Evolutionary conservation across 768 basidiomycete species (phyloP).

Genomic region (Suillus spraguei): DNA sequence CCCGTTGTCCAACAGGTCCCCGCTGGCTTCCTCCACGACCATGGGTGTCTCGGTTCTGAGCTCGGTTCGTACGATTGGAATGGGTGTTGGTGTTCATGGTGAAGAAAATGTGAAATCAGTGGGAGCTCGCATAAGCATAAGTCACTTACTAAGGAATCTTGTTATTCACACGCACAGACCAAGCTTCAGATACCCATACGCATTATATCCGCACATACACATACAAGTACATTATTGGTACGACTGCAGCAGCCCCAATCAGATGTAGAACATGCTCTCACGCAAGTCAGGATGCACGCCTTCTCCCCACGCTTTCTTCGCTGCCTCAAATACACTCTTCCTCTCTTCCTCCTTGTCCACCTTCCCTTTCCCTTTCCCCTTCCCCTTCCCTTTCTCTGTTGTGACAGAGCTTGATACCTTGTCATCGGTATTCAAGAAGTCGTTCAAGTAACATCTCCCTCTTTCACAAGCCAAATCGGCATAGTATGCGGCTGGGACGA

Average conservation of each 20-base stretch:
- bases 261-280: slow-evolving; percentile 74
- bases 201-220: neutral
- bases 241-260: slow-evolving; percentile 11
- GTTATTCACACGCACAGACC: neutral
- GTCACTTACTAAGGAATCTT: neutral
- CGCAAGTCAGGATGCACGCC: slow-evolving; percentile 52
- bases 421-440: slow-evolving; percentile 60
- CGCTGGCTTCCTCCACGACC: neutral
- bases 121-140: too few species aligned
- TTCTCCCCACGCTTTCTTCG: slow-evolving; percentile 49
- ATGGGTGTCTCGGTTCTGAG: neutral
- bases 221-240: neutral
- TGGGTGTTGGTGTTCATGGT: neutral
- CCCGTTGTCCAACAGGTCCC: neutral
- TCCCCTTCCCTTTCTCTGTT: slow-evolving; percentile 38
- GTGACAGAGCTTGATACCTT: slow-evolving; percentile 41
- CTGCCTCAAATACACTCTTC: slow-evolving; percentile 47
- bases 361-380: slow-evolving; percentile 34
- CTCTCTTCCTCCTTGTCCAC: slow-evolving; percentile 36
- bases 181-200: neutral
- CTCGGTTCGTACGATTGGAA: neutral
- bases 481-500: slow-evolving; percentile 81
- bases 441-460: slow-evolving; percentile 74
- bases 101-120: neutral
- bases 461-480: slow-evolving; percentile 84